These are phyloP conservation scores for Phytophthora tubulina DNA, from an alignment of 352 stramenopile species.

Conservation along the genomic window DNA sequence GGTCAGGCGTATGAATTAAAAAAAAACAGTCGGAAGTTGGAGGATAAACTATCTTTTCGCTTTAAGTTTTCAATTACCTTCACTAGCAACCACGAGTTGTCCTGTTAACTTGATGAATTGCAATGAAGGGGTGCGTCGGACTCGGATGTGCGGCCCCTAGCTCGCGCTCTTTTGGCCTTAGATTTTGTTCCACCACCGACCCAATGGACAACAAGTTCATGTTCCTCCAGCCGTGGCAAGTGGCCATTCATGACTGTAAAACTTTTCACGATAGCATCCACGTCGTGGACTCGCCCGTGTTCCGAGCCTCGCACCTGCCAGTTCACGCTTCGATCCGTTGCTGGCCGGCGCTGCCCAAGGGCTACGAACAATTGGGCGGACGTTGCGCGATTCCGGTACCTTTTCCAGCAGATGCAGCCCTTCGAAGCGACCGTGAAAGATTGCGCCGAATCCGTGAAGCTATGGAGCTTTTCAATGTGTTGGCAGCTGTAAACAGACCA, in stretches of 20 bases:
- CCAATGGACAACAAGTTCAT: conserved; percentile 18
- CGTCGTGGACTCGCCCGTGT: conserved; percentile 8
- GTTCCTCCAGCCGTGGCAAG: conserved; percentile 21
- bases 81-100: neutral
- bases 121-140: conserved; percentile 6
- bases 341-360: conserved; percentile 21
- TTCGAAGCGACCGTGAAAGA: conserved; percentile 1
- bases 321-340: conserved; percentile 18
- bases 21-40: no score
- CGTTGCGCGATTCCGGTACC: conserved; percentile 18
- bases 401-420: conserved; percentile 18
- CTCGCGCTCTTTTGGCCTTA: neutral
- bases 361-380: conserved; percentile 12
- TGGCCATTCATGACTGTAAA: conserved; percentile 14
- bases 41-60: no score
- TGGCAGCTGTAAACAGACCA: conserved; percentile 18
- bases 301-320: conserved; percentile 8
- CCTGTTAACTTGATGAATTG: neutral
- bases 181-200: neutral
- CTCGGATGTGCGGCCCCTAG: conserved; percentile 4
- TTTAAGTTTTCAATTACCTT: neutral
- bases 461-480: conserved; percentile 30
- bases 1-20: conserved; percentile 75
- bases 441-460: conserved; percentile 29
- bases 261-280: conserved; percentile 15